Base-by-base conservation (phyloP, 2,329 filamentous ascomycete species). In the Pezicula rhizophila region DNA sequence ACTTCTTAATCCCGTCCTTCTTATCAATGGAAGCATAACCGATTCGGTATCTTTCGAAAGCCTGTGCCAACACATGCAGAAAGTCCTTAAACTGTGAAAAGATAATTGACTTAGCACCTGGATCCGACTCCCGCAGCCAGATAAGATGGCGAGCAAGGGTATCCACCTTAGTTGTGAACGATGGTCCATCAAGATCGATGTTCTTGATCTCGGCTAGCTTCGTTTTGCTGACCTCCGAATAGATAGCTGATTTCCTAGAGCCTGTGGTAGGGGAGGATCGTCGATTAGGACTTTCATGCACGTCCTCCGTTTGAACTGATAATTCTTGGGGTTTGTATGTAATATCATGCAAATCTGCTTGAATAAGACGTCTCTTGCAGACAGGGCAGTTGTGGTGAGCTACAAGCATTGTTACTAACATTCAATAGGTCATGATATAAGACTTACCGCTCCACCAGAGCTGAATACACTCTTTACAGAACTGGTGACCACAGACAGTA, bases 21-120 rank as follows among this genome's bases (percentile, higher is more conserved):
- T 78, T 78, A 49, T 86, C 81, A 48, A 96, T 85, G 4, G 81
- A 82, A 8, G 82, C 79, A 59, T 77, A 84, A 1, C 84, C 83
- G 53, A 99, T 92, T 43, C 80, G 78, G 66, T 89, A 88, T 4
- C 77, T 74, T 2, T 66, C 62, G 45, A 97, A 84, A 0, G 90
- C 92, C 8, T 74, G 75, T 8, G 75, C 76, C 1, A 97, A 74
- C 6, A 95, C 82, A 1, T 77, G 71, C 1, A 97, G 73, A 58
- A 96, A 97, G 47, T 88, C 85, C 48, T 79, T 79, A 66, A 89
- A 93, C 68, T 97, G 92, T 1, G 89, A 95, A 66, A 96, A 99
- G n/a, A 97, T 78, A 63, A 99, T 87, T 0, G 88, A 87, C 64
- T 97, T 97, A 8, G 89, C 82, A 0, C 89, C 89, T 0, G 89